Conservation (phyloP, 176 grass and related monocot species). For the Musa acuminata region DNA sequence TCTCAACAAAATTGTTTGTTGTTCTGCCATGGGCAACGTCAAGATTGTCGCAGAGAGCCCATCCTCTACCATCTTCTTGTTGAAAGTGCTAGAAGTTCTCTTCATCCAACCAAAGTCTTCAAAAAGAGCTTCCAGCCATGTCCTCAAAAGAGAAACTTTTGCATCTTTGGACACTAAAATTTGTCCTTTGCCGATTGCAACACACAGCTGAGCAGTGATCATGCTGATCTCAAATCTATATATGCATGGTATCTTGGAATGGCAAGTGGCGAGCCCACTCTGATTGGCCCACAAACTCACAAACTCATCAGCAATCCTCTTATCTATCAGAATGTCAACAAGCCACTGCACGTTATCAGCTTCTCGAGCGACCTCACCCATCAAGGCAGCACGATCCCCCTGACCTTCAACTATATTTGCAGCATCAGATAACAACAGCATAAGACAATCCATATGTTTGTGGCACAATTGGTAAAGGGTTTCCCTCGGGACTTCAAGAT, state of each 20-base stretch:
- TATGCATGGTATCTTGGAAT: constrained; percentile 22
- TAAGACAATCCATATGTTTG: background rate
- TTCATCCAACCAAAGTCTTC: constrained; percentile 25
- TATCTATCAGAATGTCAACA: constrained; percentile 15
- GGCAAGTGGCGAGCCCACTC: background rate
- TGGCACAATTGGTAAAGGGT: constrained; percentile 13
- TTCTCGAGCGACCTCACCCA: constrained; percentile 15
- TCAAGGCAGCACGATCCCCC: constrained; percentile 5
- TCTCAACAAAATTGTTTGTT: constrained; percentile 10
- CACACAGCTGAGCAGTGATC: constrained; percentile 18
- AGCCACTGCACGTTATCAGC: constrained; percentile 21
- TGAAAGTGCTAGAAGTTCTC: constrained; percentile 6
- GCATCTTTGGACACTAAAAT: constrained; percentile 18
- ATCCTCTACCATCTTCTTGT: constrained; percentile 20
- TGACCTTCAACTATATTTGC: background rate
- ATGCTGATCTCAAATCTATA: constrained; percentile 22
- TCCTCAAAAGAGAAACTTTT: constrained; percentile 4
- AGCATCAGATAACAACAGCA: constrained; percentile 1
- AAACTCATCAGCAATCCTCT: constrained; percentile 14
- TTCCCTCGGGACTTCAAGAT: constrained; percentile 12
- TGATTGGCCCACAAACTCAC: constrained; percentile 6
- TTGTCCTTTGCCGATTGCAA: constrained; percentile 17
- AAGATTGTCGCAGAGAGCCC: constrained; percentile 7
- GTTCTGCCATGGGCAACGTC: constrained; percentile 16
- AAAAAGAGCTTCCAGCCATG: constrained; percentile 16